Percentiles rank a stretch among this genome's conserved stretches.
Conservation (phyloP, 345 rosid species). For the Raphanus raphanistrum region DNA sequence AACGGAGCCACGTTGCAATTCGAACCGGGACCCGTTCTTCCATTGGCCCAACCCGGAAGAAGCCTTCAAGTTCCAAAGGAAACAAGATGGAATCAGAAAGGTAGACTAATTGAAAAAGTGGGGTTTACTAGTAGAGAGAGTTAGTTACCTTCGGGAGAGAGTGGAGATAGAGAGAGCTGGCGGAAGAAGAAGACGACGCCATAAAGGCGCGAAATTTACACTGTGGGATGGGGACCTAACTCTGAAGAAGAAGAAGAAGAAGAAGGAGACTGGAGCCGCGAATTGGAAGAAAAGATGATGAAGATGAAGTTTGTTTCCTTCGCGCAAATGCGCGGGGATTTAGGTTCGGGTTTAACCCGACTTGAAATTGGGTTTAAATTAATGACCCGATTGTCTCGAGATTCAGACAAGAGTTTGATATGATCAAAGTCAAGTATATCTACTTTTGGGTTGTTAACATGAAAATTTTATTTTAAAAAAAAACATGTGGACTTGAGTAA, state of each 20-base stretch:
- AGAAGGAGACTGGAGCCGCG: constrained; percentile 22
- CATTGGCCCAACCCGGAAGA: no score
- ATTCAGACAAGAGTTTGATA: no score
- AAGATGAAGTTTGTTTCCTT: constrained; percentile 29
- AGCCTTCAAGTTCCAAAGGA: constrained; percentile 34
- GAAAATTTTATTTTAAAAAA: no score
- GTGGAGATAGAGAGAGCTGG: constrained; percentile 46
- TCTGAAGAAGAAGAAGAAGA: no score
- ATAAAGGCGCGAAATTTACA: not conserved
- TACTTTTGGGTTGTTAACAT: no score
- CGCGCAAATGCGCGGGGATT: constrained; percentile 28
- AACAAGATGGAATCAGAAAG: not conserved
- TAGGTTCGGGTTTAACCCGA: constrained; percentile 32
- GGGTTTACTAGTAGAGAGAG: not conserved
- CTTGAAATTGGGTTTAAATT: constrained; percentile 13
- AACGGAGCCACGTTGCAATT: not conserved
- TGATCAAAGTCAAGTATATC: no score
- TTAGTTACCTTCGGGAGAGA: constrained; percentile 56
- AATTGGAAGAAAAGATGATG: constrained; percentile 21
- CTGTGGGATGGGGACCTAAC: no score
- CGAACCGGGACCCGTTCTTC: not conserved
- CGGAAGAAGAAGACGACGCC: constrained; percentile 7
- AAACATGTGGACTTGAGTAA: constrained; percentile 29
- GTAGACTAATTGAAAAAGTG: not conserved
- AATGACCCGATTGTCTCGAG: not conserved